Base-by-base conservation (phyloP, 2,329 filamentous ascomycete genomes). In the Calonectria pseudoturangicola region DNA sequence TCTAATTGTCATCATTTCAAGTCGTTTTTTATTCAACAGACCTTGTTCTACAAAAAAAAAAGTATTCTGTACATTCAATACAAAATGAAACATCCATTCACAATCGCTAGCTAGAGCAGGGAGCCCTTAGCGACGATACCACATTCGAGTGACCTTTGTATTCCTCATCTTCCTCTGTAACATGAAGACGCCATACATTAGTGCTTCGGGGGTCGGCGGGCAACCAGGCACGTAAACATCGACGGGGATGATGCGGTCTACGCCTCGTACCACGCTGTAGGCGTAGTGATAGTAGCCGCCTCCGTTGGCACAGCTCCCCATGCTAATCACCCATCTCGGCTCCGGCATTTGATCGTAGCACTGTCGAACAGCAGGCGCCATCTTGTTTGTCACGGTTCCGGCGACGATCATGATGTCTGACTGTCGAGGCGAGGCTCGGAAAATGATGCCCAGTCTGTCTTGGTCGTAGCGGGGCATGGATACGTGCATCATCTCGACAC, bases 231-330 rank as follows among this genome's bases (percentile, higher is more conserved):
- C 89, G 79, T 92, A 93, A 13, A 93, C 88, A 81, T 93, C 92
- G 16, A 93, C 92, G 0, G 92, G 92, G 3, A 93, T 85, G 76
- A 93, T 88, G 12, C 92, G 84, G 81, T 93, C 92, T 72, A 91
- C 92, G 0, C 92, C 92, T 45, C 92, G 85, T 16, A 91, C 88
- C 16, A 93, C 92, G 64, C 86, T 89, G 83, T 94, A 94, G 80
- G 90, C 92, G 83, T 94, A 94, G 82, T 94, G 92, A 82, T 94
- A 94, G 83, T 94, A 94, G 16, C 92, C 92, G 70, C 92, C 92
- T 27, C 92, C 92, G 80, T 94, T 94, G 30, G 92, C 92, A 80
- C 92, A 94, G 69, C 89, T 92, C 8, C 92, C 92, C 92, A 93
- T 93, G 77, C 90, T 92, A 76, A 93, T 90, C 27, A 88, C 84